phyloP scores from a whole-genome alignment of 805 yeast species.

The Teunomyces aglyptinius region DNA sequence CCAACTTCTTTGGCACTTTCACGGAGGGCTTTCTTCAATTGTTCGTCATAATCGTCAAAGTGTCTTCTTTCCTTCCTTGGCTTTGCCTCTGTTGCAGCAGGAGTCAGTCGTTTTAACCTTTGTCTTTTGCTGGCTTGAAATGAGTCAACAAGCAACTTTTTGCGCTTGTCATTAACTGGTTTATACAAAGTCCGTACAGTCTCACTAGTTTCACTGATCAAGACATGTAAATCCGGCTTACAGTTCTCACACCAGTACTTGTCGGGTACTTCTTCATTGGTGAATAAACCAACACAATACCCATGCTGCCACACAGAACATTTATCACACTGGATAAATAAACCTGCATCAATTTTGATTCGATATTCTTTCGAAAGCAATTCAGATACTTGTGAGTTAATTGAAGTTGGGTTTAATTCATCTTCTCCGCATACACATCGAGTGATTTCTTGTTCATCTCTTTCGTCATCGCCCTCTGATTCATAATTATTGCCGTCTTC shows the following conservation, averaged over 20 bases:
- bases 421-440: conserved; percentile 44
- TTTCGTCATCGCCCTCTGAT: conserved; percentile 21
- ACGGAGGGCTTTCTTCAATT: conserved; percentile 49
- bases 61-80: conserved; percentile 33
- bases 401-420: conserved; percentile 27
- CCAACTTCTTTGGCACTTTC: conserved; percentile 56
- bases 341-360: conserved; percentile 51
- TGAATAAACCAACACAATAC: conserved; percentile 82
- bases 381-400: conserved; percentile 23
- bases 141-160: conserved; percentile 26
- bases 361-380: conserved; percentile 31
- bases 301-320: conserved; percentile 99
- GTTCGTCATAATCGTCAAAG: conserved; percentile 39
- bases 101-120: conserved; percentile 7
- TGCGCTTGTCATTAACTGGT: conserved; percentile 42
- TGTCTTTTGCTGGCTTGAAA: conserved; percentile 9
- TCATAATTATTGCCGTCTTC: conserved; percentile 19
- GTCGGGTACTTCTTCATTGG: conserved; percentile 79
- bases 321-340: conserved; percentile 80
- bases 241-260: conserved; percentile 94
- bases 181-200: conserved; percentile 35
- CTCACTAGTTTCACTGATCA: conserved; percentile 33
- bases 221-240: conserved; percentile 75
- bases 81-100: conserved; percentile 12
- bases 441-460: conserved; percentile 41